Conservation (phyloP, 2,329 filamentous ascomycete species). For the Chrysosphaeria jannelii region DNA sequence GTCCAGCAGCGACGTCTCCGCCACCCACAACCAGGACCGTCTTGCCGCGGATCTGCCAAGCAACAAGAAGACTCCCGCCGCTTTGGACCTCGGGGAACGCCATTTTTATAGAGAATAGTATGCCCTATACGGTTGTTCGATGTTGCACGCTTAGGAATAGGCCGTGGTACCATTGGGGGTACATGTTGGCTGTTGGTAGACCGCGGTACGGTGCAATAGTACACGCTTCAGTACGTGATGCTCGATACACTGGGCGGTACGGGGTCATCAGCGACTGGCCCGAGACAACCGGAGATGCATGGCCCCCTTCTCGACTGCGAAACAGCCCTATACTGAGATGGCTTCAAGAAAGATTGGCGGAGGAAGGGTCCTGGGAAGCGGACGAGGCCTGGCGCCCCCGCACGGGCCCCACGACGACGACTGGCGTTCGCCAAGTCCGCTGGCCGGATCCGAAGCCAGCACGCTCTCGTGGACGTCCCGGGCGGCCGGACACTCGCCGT, state of each 20-base stretch:
- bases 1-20: constrained; percentile 84
- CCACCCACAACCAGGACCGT: constrained; percentile 78
- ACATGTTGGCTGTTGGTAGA: no score
- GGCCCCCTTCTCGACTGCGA: no score
- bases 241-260: no score
- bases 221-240: no score
- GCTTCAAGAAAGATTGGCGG: constrained; percentile 64
- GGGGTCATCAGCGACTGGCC: no score
- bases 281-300: no score
- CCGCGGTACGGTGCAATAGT: no score
- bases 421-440: constrained; percentile 21
- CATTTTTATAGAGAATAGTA: no score
- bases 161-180: no score
- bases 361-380: constrained; percentile 69
- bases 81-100: constrained; percentile 54
- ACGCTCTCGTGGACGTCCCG: constrained; percentile 28
- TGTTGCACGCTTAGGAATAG: no score
- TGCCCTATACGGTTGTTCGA: no score
- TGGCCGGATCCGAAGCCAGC: constrained; percentile 28
- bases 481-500: not conserved
- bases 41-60: constrained; percentile 83
- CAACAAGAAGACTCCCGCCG: constrained; percentile 75
- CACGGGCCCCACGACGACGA: constrained; percentile 9
- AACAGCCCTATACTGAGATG: no score
- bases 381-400: constrained; percentile 47